These are phyloP conservation scores for Bipolaris cookei DNA, from an alignment of 2,329 filamentous ascomycete species.

Conservation along the genomic window DNA sequence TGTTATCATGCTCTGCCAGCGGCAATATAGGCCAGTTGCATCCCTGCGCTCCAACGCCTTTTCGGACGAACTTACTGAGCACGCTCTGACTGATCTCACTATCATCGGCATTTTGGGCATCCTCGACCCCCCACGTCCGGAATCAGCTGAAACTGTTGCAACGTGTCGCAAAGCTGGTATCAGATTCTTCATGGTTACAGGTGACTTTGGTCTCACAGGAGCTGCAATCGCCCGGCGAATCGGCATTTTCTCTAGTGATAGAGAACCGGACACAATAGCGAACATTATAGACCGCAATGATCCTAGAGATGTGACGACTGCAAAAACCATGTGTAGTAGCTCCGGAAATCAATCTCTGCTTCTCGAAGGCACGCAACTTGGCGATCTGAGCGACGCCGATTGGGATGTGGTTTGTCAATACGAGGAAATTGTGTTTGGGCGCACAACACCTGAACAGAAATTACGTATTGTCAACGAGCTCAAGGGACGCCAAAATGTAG, in stretches of 20 bases:
- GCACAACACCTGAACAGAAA: background rate
- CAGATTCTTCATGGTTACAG: constrained; percentile 3
- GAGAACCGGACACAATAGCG: background rate
- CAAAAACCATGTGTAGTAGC: background rate
- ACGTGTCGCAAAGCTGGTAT: constrained; percentile 1
- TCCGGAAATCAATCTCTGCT: background rate
- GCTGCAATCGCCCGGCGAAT: background rate
- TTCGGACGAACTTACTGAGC: background rate
- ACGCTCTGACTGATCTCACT: background rate
- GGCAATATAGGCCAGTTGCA: background rate
- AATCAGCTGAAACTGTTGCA: background rate
- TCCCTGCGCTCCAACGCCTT: constrained; percentile 1
- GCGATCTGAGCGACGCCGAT: background rate
- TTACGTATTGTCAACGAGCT: background rate
- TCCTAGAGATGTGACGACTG: background rate
- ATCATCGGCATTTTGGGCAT: constrained; percentile 1
- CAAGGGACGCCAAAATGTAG: background rate
- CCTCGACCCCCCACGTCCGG: background rate
- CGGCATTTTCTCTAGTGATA: constrained; percentile 1
- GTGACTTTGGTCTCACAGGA: constrained; percentile 1
- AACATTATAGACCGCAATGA: background rate
- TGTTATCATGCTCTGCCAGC: constrained; percentile 1
- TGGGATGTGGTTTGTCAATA: constrained; percentile 1
- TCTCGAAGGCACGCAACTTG: background rate
- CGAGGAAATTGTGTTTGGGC: background rate